Evolutionary conservation across 805 yeast species (phyloP), one percentile per base, ranked within the genome.

Genomic region (Saturnispora sanitii): DNA sequence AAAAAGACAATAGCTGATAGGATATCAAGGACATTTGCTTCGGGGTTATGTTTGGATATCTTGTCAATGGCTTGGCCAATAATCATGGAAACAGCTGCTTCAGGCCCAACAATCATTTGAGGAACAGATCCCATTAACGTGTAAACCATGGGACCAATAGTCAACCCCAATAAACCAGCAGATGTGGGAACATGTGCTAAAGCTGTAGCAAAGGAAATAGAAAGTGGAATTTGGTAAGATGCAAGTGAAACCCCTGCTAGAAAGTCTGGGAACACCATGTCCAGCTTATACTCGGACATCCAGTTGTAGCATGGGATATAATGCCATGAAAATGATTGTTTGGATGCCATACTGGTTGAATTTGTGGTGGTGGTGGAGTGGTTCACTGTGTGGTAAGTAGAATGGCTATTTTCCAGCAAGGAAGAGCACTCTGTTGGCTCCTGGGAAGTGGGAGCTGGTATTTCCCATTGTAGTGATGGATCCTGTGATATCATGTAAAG

Each of bases 21-120:
- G 6, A 80, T 58, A 47, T 78, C 80, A 27, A 75, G 67, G 0
- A 75, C 65, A 34, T 64, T 64, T 11, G 73, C 50, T 22, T 53
- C 49, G 20, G 58, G 62, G 45, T 64, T 62, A 49, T 64, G 76
- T 18, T 63, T 67, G 19, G 68, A 50, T 35, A 68, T 56, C n/a
- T 69, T 73, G 44, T 79, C 82, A 8, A 84, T 74, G 0, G 81
- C 76, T 50, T 82, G 90, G 2, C 95, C 95, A 20, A 82, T 77
- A 12, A 87, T 77, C 50, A 88, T 65, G 0, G 94, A 83, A 7
- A 85, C 77, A 1, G 95, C 88, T 16, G 90, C 88, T 57, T 87
- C 94, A 1, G 96, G 95, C 0, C 95, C 95, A 16, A 87, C 94
- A 30, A 86, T 77, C 81, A 87, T 75, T 44, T 79, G 80, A 0